Evolutionary conservation across 768 basidiomycete species (phyloP), one percentile per base, ranked within the genome.

Genomic region (Paxillus ammoniavirescens): DNA sequence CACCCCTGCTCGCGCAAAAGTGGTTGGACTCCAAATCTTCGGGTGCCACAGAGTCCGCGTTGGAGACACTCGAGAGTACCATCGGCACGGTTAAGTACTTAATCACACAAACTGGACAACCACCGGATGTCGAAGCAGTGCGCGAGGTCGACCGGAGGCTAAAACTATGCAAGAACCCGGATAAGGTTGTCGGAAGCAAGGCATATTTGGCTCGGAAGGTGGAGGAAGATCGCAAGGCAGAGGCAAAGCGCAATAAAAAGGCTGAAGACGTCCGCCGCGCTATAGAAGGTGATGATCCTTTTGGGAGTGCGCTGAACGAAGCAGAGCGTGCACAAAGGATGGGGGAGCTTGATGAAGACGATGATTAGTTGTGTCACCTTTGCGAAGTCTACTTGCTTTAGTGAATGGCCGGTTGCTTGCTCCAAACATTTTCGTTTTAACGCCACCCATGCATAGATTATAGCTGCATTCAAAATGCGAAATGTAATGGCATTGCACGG

Each of bases 111-210:
- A 70, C 81, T 17, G 84, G 86, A 14, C 76, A 77, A 17, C 78
- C 81, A 23, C 84, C 93, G n/a, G 79, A 91, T 53, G 77, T 96
- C 12, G 93, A 93, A 54, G 76, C 80, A 30, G 93, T 98, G 13
- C 87, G 91, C 13, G 89, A 91, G 63, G 87, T 98, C 7, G 97
- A 99, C 68, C 82, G 87, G 65, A 78, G 93, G 42, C 74, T 99
- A 43, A 87, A 83, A 63, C 64, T 88, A 36, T 98, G 96, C 76
- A 91, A 93, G 67, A 98, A 99, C 63, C 97, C 97, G 5, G 94
- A 96, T 71, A 97, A 95, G 70, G 86, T 96, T 5, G 83, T 86
- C 12, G 94, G 93, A n/a, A 96, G 86, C 57, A 86, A 83, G 55
- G 88, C 91, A 3, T 93, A 88, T 68, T 68, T 86, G 23, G 81